Evolutionary conservation across 768 basidiomycete genomes (phyloP), one percentile per base, ranked within the genome.

Genomic region (Pleurotus platypus): DNA sequence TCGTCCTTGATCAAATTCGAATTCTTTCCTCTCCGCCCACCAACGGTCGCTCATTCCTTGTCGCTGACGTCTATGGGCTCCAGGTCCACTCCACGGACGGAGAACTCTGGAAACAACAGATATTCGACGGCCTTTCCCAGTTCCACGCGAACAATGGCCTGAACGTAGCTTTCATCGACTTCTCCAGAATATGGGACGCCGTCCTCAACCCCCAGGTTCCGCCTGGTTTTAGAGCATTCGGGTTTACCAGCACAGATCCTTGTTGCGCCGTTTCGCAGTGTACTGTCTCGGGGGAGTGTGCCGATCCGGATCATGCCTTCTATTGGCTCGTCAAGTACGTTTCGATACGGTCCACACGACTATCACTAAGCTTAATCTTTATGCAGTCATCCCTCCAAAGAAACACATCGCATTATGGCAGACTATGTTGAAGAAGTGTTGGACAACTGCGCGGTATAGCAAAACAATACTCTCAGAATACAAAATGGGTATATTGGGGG

Each of bases 241-340:
- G 81, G 11, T 83, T 78, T 60, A 69, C 68, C 20, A 81, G 72
- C 35, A 65, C 70, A 9, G 68, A 68, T 16, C 66, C 72, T 3
- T 69, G 70, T 54, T 74, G 64, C 2, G 67, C 66, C 2, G 70
- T 70, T 4, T 63, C 57, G 26, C 62, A 64, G n/a, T 69, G 71
- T 43, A 73, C 74, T 11, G 70, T 70, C 4, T 61, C 66, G 3
- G 69, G 62, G 2, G 55, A 60, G 57, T 80, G 78, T 56, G 27
- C 55, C 46, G 77, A 80, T 51, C 75, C 77, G 2, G 77, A 78
- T 37, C 79, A 78, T 61, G 72, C 73, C 48, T 84, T 82, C 58
- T 81, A 82, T 61, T 83, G 80, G 77, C 77, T 82, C 20, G 66
- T 68, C 39, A 74, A 76, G 81, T 82, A 57, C 48, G 77, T 66